phyloP scores from a whole-genome alignment of 257 asterid species.

The Fraxinus anomala region DNA sequence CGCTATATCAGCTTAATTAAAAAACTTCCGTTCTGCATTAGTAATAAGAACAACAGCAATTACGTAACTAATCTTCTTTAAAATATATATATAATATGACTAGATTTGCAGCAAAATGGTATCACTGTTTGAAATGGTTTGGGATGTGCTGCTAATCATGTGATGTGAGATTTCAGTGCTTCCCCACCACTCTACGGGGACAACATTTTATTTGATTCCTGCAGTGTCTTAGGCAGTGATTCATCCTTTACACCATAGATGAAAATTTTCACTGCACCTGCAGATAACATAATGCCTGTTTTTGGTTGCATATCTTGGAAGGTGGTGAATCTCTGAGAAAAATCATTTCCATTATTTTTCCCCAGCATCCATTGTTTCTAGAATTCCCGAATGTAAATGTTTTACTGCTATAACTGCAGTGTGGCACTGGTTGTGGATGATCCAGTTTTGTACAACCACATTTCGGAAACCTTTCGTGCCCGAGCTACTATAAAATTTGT shows the following conservation, averaged over 20 bases:
- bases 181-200: neutral
- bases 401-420: slow-evolving; percentile 48
- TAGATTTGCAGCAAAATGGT: neutral
- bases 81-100: neutral
- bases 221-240: slow-evolving; percentile 8
- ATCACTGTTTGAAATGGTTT: neutral
- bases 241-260: slow-evolving; percentile 1
- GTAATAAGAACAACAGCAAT: neutral
- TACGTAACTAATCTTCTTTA: neutral
- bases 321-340: neutral
- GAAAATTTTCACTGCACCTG: neutral
- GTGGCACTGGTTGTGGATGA: slow-evolving; percentile 82
- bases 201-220: neutral
- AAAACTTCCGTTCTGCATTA: neutral
- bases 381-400: slow-evolving; percentile 18
- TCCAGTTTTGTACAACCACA: slow-evolving; percentile 60
- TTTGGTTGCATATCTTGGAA: slow-evolving; percentile 4
- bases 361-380: slow-evolving; percentile 13
- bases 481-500: slow-evolving; percentile 59
- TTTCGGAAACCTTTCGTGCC: slow-evolving; percentile 50
- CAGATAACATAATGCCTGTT: neutral
- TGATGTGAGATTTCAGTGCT: slow-evolving; percentile 3
- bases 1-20: neutral
- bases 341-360: neutral
- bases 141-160: neutral